phyloP scores from a whole-genome alignment of 176 grass and related monocot species.

The Metroxylon sagu region DNA sequence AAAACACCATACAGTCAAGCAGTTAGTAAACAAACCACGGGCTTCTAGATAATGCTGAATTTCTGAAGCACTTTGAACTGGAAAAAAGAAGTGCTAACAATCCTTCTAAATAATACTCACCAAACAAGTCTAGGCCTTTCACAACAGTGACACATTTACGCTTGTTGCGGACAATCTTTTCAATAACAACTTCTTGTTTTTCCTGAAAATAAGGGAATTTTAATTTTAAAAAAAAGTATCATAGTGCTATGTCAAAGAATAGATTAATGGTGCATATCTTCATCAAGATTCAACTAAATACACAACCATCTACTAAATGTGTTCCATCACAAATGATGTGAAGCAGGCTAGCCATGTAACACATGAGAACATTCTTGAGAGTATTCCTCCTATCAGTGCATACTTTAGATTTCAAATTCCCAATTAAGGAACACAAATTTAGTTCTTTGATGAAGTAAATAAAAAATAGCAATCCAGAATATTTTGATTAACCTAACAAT shows the following conservation, averaged over 20 bases:
- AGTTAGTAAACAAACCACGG: slow-evolving; percentile 1
- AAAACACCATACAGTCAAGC: slow-evolving; percentile 15
- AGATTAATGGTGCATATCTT: too few relatives aligned
- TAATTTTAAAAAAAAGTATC: background rate
- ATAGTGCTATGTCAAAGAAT: background rate
- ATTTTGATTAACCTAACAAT: too few relatives aligned
- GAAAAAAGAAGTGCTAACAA: background rate
- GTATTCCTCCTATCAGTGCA: too few relatives aligned
- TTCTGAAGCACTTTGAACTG: background rate
- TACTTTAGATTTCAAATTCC: too few relatives aligned
- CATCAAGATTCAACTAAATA: too few relatives aligned
- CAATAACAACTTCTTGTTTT: slow-evolving; percentile 87
- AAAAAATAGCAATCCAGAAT: too few relatives aligned
- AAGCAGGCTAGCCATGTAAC: too few relatives aligned
- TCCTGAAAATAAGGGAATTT: slow-evolving; percentile 37
- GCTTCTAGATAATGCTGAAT: background rate
- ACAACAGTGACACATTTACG: slow-evolving; percentile 99
- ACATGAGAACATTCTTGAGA: too few relatives aligned
- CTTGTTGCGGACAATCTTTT: slow-evolving; percentile 99
- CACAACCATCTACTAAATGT: too few relatives aligned
- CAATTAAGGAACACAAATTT: too few relatives aligned
- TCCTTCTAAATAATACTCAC: slow-evolving; percentile 32
- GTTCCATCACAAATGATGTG: too few relatives aligned
- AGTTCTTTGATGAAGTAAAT: too few relatives aligned
- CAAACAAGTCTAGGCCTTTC: slow-evolving; percentile 92